Conservation (phyloP, 331 rosid species). For the Saraca asoca region DNA sequence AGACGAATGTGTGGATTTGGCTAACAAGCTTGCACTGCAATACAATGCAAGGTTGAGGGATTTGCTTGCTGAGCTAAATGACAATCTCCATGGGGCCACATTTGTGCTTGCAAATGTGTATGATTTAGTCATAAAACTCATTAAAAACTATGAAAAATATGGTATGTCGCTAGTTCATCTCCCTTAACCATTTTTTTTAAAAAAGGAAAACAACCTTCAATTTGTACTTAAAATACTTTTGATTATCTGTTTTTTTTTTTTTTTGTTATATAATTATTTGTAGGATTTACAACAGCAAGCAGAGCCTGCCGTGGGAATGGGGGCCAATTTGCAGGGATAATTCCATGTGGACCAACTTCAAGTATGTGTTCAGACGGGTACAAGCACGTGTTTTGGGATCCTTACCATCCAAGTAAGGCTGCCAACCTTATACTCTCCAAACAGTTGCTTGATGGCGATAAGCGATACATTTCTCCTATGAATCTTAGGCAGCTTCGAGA, state of each 20-base stretch:
- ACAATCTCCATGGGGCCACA: conserved; percentile 71
- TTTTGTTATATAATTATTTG: not conserved
- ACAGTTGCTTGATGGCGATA: conserved; percentile 76
- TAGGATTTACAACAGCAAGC: conserved; percentile 77
- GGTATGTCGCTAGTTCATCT: no score
- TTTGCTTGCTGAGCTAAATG: conserved; percentile 62
- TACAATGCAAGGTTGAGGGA: conserved; percentile 77
- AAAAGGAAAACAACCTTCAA: no score
- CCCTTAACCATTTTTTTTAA: no score
- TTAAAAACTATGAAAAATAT: conserved; percentile 59
- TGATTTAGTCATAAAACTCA: conserved; percentile 67
- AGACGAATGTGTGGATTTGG: conserved; percentile 81
- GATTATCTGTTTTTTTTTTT: no score
- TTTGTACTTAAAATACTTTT: no score
- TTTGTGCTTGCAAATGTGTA: conserved; percentile 82
- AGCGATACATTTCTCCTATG: conserved; percentile 59
- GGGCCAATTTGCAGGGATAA: conserved; percentile 88
- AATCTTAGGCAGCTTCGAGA: conserved; percentile 82
- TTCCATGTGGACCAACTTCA: no score
- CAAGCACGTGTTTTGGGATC: conserved; percentile 93
- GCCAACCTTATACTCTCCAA: conserved; percentile 72
- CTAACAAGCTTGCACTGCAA: conserved; percentile 79
- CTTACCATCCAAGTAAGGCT: no score
- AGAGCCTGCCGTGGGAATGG: conserved; percentile 93
- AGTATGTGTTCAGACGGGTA: conserved; percentile 67